phyloP scores from a whole-genome alignment of 164 flowering plant genomes.

The Chloranthus sessilifolius region DNA sequence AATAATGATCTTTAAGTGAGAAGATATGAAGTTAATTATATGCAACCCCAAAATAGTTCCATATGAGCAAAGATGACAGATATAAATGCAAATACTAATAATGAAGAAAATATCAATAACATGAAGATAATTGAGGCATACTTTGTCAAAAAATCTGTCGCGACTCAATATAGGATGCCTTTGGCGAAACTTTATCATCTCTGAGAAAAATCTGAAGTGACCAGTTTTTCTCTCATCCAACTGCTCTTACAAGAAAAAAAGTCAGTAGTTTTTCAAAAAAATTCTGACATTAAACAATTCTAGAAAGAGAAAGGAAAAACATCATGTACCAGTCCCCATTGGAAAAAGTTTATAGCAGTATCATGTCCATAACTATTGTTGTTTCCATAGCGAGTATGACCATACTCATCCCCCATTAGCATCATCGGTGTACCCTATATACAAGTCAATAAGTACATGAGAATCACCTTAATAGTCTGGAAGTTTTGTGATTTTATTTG shows the following conservation, averaged over 20 bases:
- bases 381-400: constrained; percentile 91
- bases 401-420: constrained; percentile 99
- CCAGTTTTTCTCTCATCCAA: constrained; percentile 44
- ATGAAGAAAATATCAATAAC: constrained; percentile 4
- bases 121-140: too few species aligned
- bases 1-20: too few species aligned
- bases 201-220: constrained; percentile 85
- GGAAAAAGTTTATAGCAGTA: constrained; percentile 73
- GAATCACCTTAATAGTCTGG: too few species aligned
- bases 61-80: background rate
- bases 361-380: constrained; percentile 98
- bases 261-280: constrained; percentile 1
- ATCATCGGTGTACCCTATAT: constrained; percentile 91
- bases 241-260: constrained; percentile 30
- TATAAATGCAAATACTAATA: background rate
- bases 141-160: constrained; percentile 65
- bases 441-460: constrained; percentile 7
- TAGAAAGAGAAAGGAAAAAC: background rate
- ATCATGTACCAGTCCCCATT: constrained; percentile 60
- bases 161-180: constrained; percentile 42
- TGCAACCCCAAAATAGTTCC: too few species aligned
- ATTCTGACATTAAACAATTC: background rate
- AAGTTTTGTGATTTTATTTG: too few species aligned
- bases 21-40: too few species aligned
- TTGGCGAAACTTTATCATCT: constrained; percentile 66